Evolutionary conservation across 176 grass and related monocot species (phyloP).

Genomic region (Ananas comosus): DNA sequence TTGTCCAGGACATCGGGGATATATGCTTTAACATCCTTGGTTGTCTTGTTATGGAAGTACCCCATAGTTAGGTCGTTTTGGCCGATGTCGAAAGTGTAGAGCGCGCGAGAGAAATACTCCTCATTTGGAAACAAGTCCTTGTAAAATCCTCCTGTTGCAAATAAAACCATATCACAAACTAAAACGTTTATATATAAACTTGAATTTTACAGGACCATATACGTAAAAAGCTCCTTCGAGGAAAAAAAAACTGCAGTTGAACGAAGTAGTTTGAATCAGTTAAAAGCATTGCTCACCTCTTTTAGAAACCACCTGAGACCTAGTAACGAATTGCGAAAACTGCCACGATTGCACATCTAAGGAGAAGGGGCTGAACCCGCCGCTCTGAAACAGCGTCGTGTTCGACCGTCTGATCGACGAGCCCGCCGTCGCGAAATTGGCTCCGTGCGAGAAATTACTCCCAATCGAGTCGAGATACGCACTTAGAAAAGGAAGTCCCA

Average conservation of each 20-base stretch:
- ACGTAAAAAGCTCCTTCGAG: too few species aligned
- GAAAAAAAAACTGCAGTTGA: too few species aligned
- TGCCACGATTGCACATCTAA: constrained; percentile 89
- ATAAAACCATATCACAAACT: neutral
- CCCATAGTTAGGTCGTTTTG: constrained; percentile 85
- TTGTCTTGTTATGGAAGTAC: constrained; percentile 58
- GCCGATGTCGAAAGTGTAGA: constrained; percentile 95
- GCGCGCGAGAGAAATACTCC: constrained; percentile 69
- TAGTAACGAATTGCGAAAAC: constrained; percentile 65
- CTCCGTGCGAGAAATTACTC: constrained; percentile 80
- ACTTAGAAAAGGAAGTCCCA: constrained; percentile 62
- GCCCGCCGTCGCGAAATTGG: constrained; percentile 86
- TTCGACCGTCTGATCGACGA: constrained; percentile 78
- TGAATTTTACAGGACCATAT: too few species aligned
- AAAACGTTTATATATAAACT: neutral
- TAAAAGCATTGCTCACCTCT: constrained; percentile 23
- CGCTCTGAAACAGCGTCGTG: constrained; percentile 49
- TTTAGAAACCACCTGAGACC: constrained; percentile 50
- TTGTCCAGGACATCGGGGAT: constrained; percentile 81
- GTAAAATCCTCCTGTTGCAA: constrained; percentile 47
- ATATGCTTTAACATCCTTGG: constrained; percentile 40
- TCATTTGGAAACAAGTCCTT: constrained; percentile 54
- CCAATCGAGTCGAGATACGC: constrained; percentile 83
- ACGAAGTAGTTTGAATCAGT: too few species aligned
- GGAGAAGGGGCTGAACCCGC: constrained; percentile 77